These are phyloP conservation scores for Aspergillus clavatus DNA, from an alignment of 2,329 filamentous ascomycete genomes.

Conservation along the genomic window DNA sequence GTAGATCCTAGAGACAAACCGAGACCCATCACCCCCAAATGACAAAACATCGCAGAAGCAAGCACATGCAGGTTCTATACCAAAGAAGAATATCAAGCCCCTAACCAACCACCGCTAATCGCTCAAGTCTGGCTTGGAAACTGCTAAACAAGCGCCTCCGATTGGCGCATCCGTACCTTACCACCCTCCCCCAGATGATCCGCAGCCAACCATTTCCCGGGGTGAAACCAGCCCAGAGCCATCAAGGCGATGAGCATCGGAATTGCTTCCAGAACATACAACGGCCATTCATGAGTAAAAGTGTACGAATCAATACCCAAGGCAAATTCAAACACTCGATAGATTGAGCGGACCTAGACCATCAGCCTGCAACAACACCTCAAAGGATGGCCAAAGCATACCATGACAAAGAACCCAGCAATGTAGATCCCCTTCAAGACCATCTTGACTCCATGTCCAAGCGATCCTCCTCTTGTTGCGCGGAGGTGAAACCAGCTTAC, in stretches of 20 bases:
- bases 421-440: constrained; percentile 43
- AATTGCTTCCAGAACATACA: constrained; percentile 50
- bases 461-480: constrained; percentile 19
- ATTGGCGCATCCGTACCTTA: too few species aligned
- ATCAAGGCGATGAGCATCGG: constrained; percentile 44
- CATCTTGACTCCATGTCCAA: constrained; percentile 35
- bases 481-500: constrained; percentile 38
- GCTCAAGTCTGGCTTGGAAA: too few species aligned
- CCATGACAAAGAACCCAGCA: constrained; percentile 45
- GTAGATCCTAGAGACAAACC: too few species aligned
- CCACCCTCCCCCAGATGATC: constrained; percentile 7
- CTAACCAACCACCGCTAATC: too few species aligned
- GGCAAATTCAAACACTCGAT: constrained; percentile 51
- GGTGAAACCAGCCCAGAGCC: constrained; percentile 49
- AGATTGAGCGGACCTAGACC: constrained; percentile 48
- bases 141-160: too few species aligned
- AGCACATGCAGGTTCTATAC: too few species aligned
- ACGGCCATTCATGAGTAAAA: constrained; percentile 50
- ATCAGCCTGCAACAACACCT: neutral
- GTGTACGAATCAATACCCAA: constrained; percentile 49
- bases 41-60: too few species aligned
- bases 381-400: constrained; percentile 26
- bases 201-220: constrained; percentile 36
- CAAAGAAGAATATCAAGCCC: too few species aligned
- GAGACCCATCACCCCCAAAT: too few species aligned